phyloP scores from a whole-genome alignment of 225 moss, liverwort and hornwort species.

The Rhytidiadelphus loreus region DNA sequence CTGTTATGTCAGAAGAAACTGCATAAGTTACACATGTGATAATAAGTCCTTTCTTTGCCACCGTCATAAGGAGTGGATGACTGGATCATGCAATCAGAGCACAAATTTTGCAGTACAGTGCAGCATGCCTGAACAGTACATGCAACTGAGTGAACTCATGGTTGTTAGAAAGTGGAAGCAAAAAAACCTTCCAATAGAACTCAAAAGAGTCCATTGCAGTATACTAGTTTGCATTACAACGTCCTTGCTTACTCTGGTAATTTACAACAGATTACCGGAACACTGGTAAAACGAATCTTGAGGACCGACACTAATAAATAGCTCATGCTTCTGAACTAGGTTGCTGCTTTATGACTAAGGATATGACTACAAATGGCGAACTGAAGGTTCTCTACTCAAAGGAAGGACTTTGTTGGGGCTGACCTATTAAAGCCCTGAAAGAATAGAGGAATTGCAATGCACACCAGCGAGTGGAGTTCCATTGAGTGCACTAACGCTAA shows the following conservation, averaged over 20 bases:
- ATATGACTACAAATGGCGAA: conserved; percentile 10
- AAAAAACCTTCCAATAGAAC: background rate
- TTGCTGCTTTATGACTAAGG: background rate
- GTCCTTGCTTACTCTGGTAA: background rate
- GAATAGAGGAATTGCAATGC: conserved; percentile 15
- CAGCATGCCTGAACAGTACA: background rate
- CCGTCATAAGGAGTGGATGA: background rate
- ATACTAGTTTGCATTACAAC: background rate
- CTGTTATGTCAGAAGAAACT: background rate
- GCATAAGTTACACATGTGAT: background rate
- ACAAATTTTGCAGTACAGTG: background rate
- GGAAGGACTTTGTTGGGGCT: conserved; percentile 2
- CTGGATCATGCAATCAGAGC: background rate
- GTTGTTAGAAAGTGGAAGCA: background rate
- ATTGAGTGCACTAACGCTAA: background rate
- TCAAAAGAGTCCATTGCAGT: background rate
- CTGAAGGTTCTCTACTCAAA: background rate
- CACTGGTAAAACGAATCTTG: background rate
- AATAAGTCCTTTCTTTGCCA: background rate
- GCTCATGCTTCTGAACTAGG: background rate
- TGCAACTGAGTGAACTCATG: background rate
- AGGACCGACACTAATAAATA: background rate
- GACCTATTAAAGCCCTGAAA: conserved; percentile 16
- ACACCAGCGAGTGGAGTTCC: background rate
- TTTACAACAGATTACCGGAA: background rate